Evolutionary conservation across 345 rosid species (phyloP).

Genomic region (Bretschneidera sinensis): DNA sequence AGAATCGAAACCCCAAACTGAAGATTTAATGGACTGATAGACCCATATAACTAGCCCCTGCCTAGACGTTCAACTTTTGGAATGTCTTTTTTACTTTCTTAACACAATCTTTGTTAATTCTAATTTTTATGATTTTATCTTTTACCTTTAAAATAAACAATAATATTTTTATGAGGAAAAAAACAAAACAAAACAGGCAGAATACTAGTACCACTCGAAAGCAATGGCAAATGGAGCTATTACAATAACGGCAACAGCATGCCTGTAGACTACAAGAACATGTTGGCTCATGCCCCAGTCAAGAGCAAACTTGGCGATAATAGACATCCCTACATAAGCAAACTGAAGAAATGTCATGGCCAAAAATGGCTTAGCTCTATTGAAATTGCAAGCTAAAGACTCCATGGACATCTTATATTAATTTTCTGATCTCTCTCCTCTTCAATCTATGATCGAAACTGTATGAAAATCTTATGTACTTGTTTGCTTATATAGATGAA

Average conservation of each 20-base stretch:
- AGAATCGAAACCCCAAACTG: too few relatives aligned
- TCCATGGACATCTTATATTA: slow-evolving; percentile 2
- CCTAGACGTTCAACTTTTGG: too few relatives aligned
- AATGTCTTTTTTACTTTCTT: too few relatives aligned
- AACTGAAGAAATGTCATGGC: slow-evolving; percentile 53
- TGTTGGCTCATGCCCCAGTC: slow-evolving; percentile 61
- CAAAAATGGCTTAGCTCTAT: slow-evolving; percentile 41
- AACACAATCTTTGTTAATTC: too few relatives aligned
- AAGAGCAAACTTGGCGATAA: slow-evolving; percentile 25
- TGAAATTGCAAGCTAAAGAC: neutral
- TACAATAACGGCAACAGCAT: slow-evolving; percentile 47
- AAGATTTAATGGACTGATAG: too few relatives aligned
- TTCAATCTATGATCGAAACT: neutral
- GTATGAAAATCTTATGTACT: neutral
- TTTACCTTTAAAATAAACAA: too few relatives aligned
- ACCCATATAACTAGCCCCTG: too few relatives aligned
- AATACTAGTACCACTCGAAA: slow-evolving; percentile 46
- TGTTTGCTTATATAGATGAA: slow-evolving; percentile 13
- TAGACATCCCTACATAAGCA: slow-evolving; percentile 38
- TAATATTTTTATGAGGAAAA: too few relatives aligned
- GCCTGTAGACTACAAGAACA: slow-evolving; percentile 65
- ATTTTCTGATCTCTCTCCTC: neutral
- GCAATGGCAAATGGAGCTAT: slow-evolving; percentile 72
- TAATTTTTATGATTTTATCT: too few relatives aligned
- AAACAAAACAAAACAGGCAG: neutral